Percentiles rank a stretch among this genome's conserved stretches.
Conservation (phyloP, 768 basidiomycete species). For the Lentinula boryana region DNA sequence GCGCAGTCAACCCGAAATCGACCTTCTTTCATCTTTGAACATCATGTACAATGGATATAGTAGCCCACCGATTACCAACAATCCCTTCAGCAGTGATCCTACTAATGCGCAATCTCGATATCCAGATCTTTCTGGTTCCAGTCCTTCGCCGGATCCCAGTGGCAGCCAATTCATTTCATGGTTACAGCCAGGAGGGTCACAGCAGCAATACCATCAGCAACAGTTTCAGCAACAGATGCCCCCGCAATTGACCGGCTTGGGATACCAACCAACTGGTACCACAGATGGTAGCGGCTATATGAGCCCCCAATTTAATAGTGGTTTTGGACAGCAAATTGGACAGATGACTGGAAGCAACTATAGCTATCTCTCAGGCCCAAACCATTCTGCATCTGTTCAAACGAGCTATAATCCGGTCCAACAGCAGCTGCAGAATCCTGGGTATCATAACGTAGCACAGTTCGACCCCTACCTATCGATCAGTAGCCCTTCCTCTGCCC, state of each 20-base stretch:
- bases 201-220: conserved; percentile 24
- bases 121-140: conserved; percentile 48
- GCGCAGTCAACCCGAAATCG: neutral
- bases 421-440: conserved; percentile 42
- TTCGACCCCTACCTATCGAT: conserved; percentile 49
- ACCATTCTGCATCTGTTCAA: conserved; percentile 18
- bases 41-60: conserved; percentile 7
- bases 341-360: conserved; percentile 18
- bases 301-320: conserved; percentile 32
- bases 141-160: conserved; percentile 14
- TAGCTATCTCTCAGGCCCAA: conserved; percentile 18
- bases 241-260: conserved; percentile 15
- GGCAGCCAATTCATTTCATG: conserved; percentile 33
- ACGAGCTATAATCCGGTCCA: conserved; percentile 35
- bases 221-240: conserved; percentile 33
- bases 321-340: conserved; percentile 52
- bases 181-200: conserved; percentile 18
- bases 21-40: neutral
- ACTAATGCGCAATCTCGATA: conserved; percentile 46
- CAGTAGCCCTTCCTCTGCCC: conserved; percentile 19
- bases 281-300: conserved; percentile 18
- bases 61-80: conserved; percentile 33
- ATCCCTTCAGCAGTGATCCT: conserved; percentile 61
- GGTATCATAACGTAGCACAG: conserved; percentile 33
- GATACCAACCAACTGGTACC: conserved; percentile 7